Evolutionary conservation across 1,284 basidiomycete species (phyloP), one percentile per base, ranked within the genome.

Genomic region (Amylostereum areolatum): DNA sequence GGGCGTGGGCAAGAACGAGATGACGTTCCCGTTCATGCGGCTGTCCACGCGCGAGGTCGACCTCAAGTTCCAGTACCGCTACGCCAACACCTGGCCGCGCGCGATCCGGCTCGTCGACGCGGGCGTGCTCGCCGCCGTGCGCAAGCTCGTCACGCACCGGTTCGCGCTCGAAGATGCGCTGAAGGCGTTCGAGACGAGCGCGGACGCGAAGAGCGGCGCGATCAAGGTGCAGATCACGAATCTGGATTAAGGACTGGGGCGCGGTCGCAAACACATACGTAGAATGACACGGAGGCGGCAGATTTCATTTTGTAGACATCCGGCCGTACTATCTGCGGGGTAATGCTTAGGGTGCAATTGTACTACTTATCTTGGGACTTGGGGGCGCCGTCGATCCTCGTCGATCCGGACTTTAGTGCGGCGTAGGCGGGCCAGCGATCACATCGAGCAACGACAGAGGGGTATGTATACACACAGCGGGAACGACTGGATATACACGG

Each of bases 131-230:
- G 83, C 92, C 62, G 70, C 91, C 61, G 65, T 92, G 58, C 87
- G 89, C 62, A 85, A 86, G 44, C 74, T 92, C 7, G 89, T 93
- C 18, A 92, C 90, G n/a, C 87, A 90, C 59, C 75, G 85, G 29
- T 92, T 90, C 68, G 59, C 75, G n/a, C 72, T 93, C 25, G 83
- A 85, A 57, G 75, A 88, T 46, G 89, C 89, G 0, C 74, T 89
- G 31, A 69, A 82, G 47, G 90, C 91, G 2, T 92, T 93, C 71
- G 78, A 90, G 58, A 77, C 85, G 34, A 83, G 86, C 8, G 83
- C 83, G 3, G 85, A 89, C 60, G 75, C 79, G 39, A 59, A 72
- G 31, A 79, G 78, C 56, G 81, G 81, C n/a, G 77, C 78, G 39
- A 82, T 83, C 59, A 84, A 83, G 59, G 77, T 83, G 52, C 79